A percentile compares a stretch with the other conserved stretches of the same genome.
Conservation (phyloP, 441 rosid genomes). For the Lepidium campestre region DNA sequence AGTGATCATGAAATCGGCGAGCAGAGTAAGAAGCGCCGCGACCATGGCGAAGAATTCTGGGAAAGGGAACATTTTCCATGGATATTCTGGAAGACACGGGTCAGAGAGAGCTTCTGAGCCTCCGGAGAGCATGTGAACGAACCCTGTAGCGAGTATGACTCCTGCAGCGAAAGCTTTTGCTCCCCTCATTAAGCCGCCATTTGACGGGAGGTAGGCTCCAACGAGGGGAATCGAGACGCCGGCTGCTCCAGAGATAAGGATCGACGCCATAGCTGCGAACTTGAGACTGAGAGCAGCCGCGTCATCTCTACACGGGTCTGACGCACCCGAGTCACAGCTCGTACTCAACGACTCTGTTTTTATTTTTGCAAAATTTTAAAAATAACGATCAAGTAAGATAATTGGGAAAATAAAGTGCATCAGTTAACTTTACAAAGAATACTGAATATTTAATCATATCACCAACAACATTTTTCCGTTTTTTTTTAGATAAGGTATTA, state of each 20-base stretch:
- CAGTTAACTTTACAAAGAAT: neutral
- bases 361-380: neutral
- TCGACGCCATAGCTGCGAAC: slow-evolving; percentile 66
- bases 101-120: slow-evolving; percentile 54
- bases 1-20: slow-evolving; percentile 77
- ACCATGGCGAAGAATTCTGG: slow-evolving; percentile 83
- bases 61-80: slow-evolving; percentile 83
- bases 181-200: slow-evolving; percentile 55
- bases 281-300: slow-evolving; percentile 50
- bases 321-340: slow-evolving; percentile 37
- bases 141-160: slow-evolving; percentile 88
- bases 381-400: neutral
- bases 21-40: slow-evolving; percentile 61
- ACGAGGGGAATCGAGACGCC: slow-evolving; percentile 70
- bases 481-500: no score
- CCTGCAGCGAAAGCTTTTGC: slow-evolving; percentile 94
- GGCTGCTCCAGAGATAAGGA: slow-evolving; percentile 50
- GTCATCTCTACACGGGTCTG: slow-evolving; percentile 56
- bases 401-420: no score
- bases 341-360: slow-evolving; percentile 32
- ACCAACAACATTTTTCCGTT: no score
- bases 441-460: no score
- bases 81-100: slow-evolving; percentile 66
- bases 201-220: slow-evolving; percentile 54
- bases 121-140: slow-evolving; percentile 77